Evolutionary conservation across 805 yeast genomes (phyloP), one percentile per base, ranked within the genome.

Genomic region (Torulaspora microellipsoides): DNA sequence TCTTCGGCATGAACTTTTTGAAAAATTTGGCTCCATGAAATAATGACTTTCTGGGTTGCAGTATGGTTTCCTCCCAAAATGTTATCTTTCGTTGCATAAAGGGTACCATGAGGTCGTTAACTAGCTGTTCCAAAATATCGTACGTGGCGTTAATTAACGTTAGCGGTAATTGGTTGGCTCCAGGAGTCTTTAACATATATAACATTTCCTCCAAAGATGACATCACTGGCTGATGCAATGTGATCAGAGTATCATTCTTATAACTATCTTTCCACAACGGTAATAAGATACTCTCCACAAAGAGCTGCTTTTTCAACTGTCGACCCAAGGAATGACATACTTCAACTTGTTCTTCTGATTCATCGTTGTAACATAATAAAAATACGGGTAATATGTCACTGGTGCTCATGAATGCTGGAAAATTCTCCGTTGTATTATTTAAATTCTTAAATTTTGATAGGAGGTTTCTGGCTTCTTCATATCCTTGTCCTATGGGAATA

Each of bases 71-170:
- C 47, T 83, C 90, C 97, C 97, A 90, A 11, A 76, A 61, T 28
- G 82, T 70, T n/a, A 88, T 76, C 55, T 86, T 83, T 43, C 76
- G 67, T 57, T 87, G 89, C 96, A 93, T 87, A 60, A 81, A 90
- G 0, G 97, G 95, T 1, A 87, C 70, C 61, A 50, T 50, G 8
- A 60, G 43, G 14, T 60, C 57, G 12, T 51, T 43, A 5, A 52
- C 52, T 27, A 64, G 33, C 3, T 36, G 42, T 32, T 56, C 58
- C 10, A 62, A 30, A 4, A 51, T 43, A 28, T 58, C 60, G 40
- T 64, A 62, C 15, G 59, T 57, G 14, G 42, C 37, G 15, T 57
- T 47, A 8, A 59, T 48, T 27, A 59, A 42, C 13, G 34, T 39
- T 7, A 55, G 17, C 6, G 66, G 57, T 23, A 64, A 40, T 20